Conservation (phyloP, 805 yeast species). For the Cyberlindnera maclurae region DNA sequence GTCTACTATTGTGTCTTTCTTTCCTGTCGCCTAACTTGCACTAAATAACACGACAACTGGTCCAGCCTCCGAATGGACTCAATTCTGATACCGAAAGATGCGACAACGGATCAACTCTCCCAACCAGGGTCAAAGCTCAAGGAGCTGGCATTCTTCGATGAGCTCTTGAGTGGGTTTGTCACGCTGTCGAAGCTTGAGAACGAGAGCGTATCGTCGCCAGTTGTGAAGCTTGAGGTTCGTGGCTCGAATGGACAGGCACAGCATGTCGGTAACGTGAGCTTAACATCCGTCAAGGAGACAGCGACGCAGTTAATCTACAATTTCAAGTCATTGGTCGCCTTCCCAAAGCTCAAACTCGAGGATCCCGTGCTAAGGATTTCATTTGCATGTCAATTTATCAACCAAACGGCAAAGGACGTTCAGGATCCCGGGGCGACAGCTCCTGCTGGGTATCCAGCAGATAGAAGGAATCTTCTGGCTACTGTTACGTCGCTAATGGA, state of each 20-base stretch:
- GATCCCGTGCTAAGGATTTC: constrained; percentile 13
- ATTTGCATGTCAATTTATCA: constrained; percentile 1
- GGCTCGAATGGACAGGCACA: not conserved
- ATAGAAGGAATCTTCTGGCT: constrained; percentile 17
- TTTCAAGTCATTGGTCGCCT: constrained; percentile 12
- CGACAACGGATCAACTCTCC: not conserved
- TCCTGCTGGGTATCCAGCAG: constrained; percentile 13
- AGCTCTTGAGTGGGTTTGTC: constrained; percentile 8
- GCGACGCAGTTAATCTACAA: constrained; percentile 3
- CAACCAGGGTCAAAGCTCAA: not conserved
- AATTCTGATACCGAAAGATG: not conserved
- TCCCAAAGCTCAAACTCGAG: constrained; percentile 19
- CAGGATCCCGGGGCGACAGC: not conserved
- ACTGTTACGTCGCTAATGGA: constrained; percentile 9
- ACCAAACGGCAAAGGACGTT: not conserved
- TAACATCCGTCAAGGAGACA: not conserved
- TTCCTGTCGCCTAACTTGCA: no score
- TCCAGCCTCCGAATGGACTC: no score
- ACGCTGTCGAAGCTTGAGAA: constrained; percentile 3
- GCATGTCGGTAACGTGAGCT: not conserved
- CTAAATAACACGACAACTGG: no score
- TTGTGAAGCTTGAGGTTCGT: not conserved
- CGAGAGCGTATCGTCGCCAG: not conserved
- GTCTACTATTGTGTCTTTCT: no score
- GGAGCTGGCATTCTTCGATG: constrained; percentile 10